phyloP scores from a whole-genome alignment of 1,139 yeast genomes.

The Suhomyces kunorum region DNA sequence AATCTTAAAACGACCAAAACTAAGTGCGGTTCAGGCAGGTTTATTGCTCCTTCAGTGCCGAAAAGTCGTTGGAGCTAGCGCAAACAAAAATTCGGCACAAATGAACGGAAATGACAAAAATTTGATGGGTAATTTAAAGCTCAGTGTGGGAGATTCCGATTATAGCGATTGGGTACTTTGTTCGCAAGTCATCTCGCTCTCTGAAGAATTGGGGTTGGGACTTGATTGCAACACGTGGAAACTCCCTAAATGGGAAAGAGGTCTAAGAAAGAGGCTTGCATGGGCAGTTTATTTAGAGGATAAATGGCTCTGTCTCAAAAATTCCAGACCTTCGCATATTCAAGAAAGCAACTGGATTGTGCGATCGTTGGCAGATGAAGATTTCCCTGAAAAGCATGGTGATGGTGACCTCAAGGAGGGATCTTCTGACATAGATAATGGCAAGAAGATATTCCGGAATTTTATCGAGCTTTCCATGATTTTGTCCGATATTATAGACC shows the following conservation, averaged over 20 bases:
- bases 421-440: slow-evolving; percentile 69
- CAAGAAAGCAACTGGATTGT: slow-evolving; percentile 72
- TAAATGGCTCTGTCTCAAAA: slow-evolving; percentile 80
- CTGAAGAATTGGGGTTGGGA: slow-evolving; percentile 86
- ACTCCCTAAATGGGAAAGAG: slow-evolving; percentile 90
- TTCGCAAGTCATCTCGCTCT: slow-evolving; percentile 80
- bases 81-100: slow-evolving; percentile 3
- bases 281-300: slow-evolving; percentile 94
- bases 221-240: slow-evolving; percentile 86
- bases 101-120: slow-evolving; percentile 11
- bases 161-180: slow-evolving; percentile 82
- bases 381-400: slow-evolving; percentile 68
- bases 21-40: slow-evolving; percentile 83
- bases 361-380: slow-evolving; percentile 61
- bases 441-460: slow-evolving; percentile 68
- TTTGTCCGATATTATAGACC: slow-evolving; percentile 67
- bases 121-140: neutral
- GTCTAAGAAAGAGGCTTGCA: slow-evolving; percentile 76
- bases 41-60: slow-evolving; percentile 66
- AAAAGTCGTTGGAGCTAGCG: slow-evolving; percentile 30
- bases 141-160: slow-evolving; percentile 40
- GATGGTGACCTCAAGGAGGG: slow-evolving; percentile 62
- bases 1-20: slow-evolving; percentile 69
- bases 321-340: slow-evolving; percentile 78
- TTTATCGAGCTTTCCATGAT: slow-evolving; percentile 70